Evolutionary conservation across 2,329 filamentous ascomycete species (phyloP), one percentile per base, ranked within the genome.

Genomic region (Albifimbria verrucaria): DNA sequence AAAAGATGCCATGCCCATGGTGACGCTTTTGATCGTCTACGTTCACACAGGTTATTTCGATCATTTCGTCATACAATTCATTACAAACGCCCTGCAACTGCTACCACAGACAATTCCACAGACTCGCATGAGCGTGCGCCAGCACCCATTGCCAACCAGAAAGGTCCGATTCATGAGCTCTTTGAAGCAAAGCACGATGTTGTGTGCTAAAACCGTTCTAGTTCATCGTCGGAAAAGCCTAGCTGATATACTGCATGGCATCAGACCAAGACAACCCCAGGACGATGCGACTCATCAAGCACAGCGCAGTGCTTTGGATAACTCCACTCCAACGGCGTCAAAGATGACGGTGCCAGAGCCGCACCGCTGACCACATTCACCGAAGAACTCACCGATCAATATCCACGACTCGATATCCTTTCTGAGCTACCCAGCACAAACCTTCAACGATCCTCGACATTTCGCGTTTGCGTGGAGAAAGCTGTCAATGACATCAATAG

Each of bases 361-460:
- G n/a, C n/a, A n/a, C n/a, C n/a, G n/a, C n/a, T n/a, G n/a, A n/a
- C n/a, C n/a, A n/a, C n/a, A n/a, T n/a, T n/a, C 49, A 15, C 23
- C 24, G 36, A 42, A 36, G 5, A 7, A n/a, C 11, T 23, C 6
- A 26, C 17, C 10, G 43, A 22, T 39, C 23, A 52, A 49, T 59
- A 67, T 10, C 68, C 68, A 18, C 62, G 59, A 9, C 58, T 71
- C 22, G 64, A 62, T n/a, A 52, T 67, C 49, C 55, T 68, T 17
- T 55, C 55, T 24, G 65, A 66, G 21, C 36, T 68, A 7, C 61
- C 62, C 2, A 32, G 43, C 6, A 61, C 60, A 44, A 58, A 48
- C 11, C 46, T 66, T 17, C 56, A 62, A 25, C 58, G 59, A 48
- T 65, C 65, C 2, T 66, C 63, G 9, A 65, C 65, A 6, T 66